These are phyloP conservation scores for Tricholoma sp. DNA, from an alignment of 768 basidiomycete species.

Conservation along the genomic window DNA sequence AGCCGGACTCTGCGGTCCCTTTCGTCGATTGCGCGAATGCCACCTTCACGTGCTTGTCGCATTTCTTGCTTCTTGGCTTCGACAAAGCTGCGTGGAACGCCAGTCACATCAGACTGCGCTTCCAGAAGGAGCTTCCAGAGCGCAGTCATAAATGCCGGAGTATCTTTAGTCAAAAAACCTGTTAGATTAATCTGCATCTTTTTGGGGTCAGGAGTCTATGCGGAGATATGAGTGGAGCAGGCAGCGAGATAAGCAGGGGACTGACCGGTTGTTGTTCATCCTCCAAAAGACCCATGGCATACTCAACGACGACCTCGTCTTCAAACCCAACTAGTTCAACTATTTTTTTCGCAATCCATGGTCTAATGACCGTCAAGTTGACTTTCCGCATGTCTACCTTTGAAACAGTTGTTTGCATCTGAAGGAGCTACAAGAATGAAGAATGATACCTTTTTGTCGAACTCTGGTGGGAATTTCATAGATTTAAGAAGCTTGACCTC, in stretches of 20 bases:
- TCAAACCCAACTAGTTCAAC: conserved; percentile 89
- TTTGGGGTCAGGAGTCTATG: conserved; percentile 81
- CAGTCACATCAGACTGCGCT: conserved; percentile 83
- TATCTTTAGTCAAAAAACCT: conserved; percentile 88
- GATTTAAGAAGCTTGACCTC: conserved; percentile 82
- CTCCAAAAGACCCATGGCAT: conserved; percentile 91
- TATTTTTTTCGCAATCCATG: conserved; percentile 94
- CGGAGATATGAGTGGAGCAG: not conserved
- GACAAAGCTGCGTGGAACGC: conserved; percentile 85
- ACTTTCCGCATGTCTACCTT: conserved; percentile 96
- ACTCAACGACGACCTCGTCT: conserved; percentile 96
- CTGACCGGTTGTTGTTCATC: conserved; percentile 78
- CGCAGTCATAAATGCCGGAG: conserved; percentile 78
- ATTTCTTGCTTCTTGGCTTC: conserved; percentile 93
- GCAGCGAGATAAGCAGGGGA: conserved; percentile 2
- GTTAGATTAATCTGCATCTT: conserved; percentile 95
- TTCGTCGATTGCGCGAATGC: conserved; percentile 62
- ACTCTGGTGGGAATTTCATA: conserved; percentile 88
- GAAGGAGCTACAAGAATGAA: not conserved
- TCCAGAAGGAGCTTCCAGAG: conserved; percentile 93
- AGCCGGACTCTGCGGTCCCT: conserved; percentile 63
- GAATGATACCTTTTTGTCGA: conserved; percentile 70
- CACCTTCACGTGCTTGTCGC: conserved; percentile 59
- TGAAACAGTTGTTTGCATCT: not conserved
- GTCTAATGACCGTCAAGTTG: conserved; percentile 84